These are phyloP conservation scores for Combretum micranthum DNA, from an alignment of 345 rosid species.

Conservation along the genomic window DNA sequence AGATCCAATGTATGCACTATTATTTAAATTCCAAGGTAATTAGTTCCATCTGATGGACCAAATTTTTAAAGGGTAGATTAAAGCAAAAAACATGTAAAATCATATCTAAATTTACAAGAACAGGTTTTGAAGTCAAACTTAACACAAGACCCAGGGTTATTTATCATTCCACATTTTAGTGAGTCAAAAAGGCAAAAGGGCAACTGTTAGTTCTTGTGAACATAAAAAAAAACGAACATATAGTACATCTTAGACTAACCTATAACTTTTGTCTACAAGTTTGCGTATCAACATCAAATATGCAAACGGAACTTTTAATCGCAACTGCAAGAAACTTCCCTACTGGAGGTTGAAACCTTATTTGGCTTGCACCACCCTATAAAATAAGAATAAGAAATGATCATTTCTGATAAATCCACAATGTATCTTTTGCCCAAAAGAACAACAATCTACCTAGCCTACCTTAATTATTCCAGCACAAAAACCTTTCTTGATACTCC, in stretches of 20 bases:
- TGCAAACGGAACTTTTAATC: constrained; percentile 38
- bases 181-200: no score
- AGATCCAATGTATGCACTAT: no score
- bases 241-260: constrained; percentile 23
- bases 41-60: no score
- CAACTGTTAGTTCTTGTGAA: no score
- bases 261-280: constrained; percentile 42
- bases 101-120: no score
- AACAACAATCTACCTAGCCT: neutral
- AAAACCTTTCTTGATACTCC: constrained; percentile 65
- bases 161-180: no score
- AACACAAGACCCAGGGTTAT: no score
- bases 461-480: constrained; percentile 57
- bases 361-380: constrained; percentile 49
- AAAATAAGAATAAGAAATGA: constrained; percentile 1
- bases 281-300: constrained; percentile 57
- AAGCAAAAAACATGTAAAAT: no score
- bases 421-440: neutral
- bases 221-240: neutral
- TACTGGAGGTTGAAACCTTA: constrained; percentile 52
- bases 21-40: no score
- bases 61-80: no score
- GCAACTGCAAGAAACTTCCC: constrained; percentile 65
- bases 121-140: no score
- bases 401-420: neutral